These are phyloP conservation scores for Kwoniella dejecticola DNA, from an alignment of 768 basidiomycete genomes.

Conservation along the genomic window DNA sequence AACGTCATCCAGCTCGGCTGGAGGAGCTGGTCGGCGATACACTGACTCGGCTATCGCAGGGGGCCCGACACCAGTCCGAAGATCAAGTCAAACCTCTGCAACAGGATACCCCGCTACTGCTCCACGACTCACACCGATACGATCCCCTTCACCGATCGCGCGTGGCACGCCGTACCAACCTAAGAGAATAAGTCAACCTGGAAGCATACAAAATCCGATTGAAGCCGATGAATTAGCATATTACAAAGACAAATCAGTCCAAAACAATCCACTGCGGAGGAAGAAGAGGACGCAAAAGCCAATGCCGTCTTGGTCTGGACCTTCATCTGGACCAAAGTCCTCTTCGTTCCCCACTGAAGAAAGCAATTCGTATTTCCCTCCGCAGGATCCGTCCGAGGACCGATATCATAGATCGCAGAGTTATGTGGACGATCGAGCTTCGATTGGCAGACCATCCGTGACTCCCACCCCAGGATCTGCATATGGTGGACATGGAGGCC, in stretches of 20 bases:
- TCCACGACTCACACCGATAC: slow-evolving; percentile 15
- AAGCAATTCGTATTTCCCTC: slow-evolving; percentile 45
- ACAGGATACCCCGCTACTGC: slow-evolving; percentile 17
- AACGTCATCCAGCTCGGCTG: slow-evolving; percentile 28
- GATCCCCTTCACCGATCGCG: slow-evolving; percentile 34
- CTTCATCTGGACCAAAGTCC: slow-evolving; percentile 23
- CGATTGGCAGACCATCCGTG: slow-evolving; percentile 22
- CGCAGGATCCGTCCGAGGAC: slow-evolving; percentile 14
- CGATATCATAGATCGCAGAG: slow-evolving; percentile 16
- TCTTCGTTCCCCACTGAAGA: slow-evolving; percentile 29
- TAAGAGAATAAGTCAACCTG: slow-evolving; percentile 24
- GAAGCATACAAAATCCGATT: slow-evolving; percentile 33
- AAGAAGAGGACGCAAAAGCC: slow-evolving; percentile 24
- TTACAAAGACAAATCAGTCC: slow-evolving; percentile 13
- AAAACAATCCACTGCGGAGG: slow-evolving; percentile 47
- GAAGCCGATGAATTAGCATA: slow-evolving; percentile 31
- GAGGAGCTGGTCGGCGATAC: slow-evolving; percentile 8
- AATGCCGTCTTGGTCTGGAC: slow-evolving; percentile 43
- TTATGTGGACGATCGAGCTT: slow-evolving; percentile 22
- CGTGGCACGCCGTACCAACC: slow-evolving; percentile 35
- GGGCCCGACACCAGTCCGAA: slow-evolving; percentile 5
- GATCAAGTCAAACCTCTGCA: slow-evolving; percentile 16
- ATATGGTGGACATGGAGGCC: not conserved
- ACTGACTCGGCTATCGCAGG: not conserved
- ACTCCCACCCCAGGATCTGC: slow-evolving; percentile 21